These are phyloP conservation scores for Monilinia polystroma DNA, from an alignment of 2,329 filamentous ascomycete species.

Conservation along the genomic window DNA sequence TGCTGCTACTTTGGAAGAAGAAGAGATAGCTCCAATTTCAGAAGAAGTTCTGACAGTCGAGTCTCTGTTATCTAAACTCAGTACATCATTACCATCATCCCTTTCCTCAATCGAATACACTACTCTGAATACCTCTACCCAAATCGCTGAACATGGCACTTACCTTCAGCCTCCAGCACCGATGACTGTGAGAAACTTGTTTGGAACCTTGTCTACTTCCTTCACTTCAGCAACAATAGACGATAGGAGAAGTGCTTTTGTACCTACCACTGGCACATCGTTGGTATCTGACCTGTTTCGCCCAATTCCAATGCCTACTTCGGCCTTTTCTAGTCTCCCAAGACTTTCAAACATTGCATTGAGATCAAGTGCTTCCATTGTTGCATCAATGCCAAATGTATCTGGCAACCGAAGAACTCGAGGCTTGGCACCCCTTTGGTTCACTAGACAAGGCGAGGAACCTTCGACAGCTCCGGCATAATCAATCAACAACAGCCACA, in stretches of 20 bases:
- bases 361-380: neutral
- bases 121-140: fast-evolving
- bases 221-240: neutral
- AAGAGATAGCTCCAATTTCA: neutral
- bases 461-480: neutral
- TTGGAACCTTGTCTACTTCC: neutral
- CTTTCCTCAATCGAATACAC: neutral
- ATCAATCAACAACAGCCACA: neutral
- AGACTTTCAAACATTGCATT: neutral
- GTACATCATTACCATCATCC: neutral
- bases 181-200: neutral
- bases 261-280: neutral
- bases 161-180: neutral
- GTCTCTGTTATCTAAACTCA: neutral
- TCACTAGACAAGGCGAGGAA: no score
- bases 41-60: neutral
- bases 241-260: neutral
- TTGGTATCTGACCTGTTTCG: neutral
- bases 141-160: neutral
- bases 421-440: neutral
- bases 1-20: neutral
- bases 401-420: neutral
- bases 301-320: neutral
- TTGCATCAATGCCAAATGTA: neutral
- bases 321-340: neutral